Evolutionary conservation across 2,329 filamentous ascomycete species (phyloP), one percentile per base, ranked within the genome.

Genomic region (Daldinia eschscholtzii): DNA sequence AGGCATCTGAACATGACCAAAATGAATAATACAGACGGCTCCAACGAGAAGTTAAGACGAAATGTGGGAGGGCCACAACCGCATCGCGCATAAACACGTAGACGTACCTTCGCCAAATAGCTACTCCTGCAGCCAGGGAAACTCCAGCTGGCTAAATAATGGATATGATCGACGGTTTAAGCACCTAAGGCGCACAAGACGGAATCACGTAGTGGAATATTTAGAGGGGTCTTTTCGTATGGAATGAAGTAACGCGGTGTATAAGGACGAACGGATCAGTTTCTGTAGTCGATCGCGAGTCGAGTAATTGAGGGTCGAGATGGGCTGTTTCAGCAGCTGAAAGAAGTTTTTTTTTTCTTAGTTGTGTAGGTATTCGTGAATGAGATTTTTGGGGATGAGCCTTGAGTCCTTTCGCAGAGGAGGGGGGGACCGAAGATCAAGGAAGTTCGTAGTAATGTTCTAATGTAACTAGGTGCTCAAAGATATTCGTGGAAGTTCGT

Each of bases 61-160:
- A 55, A 42, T 23, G 35, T 33, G 52, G 52, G 41, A 18, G 30
- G 30, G 26, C 20, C 52, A 53, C 39, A 39, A 58, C 39, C 35
- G 15, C 30, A 26, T n/a, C 56, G 20, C 20, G 35, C 7, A 59
- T 46, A 50, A 33, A 56, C 28, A 57, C 23, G 23, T 35, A 48
- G 12, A 70, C 64, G 18, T 67, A 70, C 67, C 67, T 70, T 64
- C 46, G 41, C 39, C n/a, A 53, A 46, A 39, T 64, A 23, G 23
- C 28, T 28, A 39, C 63, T 57, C 18, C 60, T 15, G 44, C 18
- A 41, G 23, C 12, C 2, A 37, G 46, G 39, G 12, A 57, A 18
- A 30, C 41, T 42, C 30, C 48, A 55, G 48, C 59, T 41, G 63
- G 18, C 6, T 52, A 60, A 64, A 53, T 58, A 41, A 48, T 48